Evolutionary conservation across 2,329 filamentous ascomycete genomes (phyloP).

Genomic region (Fusarium sp.): DNA sequence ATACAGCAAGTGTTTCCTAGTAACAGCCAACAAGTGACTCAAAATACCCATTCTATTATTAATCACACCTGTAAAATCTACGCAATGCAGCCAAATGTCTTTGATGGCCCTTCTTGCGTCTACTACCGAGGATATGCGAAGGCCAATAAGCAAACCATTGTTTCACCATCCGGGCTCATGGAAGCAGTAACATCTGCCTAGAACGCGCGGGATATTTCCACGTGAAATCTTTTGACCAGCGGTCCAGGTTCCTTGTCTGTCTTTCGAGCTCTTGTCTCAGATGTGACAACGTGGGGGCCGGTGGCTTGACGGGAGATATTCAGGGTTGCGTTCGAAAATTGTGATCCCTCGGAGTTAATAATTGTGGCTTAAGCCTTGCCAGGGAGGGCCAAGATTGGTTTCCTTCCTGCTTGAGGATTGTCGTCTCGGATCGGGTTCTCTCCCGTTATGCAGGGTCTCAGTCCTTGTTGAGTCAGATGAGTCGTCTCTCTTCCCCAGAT

Average conservation of each 20-base stretch:
- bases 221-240: neutral
- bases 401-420: neutral
- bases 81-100: neutral
- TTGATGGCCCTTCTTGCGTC: neutral
- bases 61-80: neutral
- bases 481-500: neutral
- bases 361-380: neutral
- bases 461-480: neutral
- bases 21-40: neutral
- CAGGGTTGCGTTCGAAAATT: neutral
- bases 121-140: neutral
- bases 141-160: neutral
- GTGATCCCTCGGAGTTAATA: neutral
- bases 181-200: neutral
- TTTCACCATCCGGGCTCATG: neutral
- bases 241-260: neutral
- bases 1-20: neutral
- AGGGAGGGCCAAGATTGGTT: neutral
- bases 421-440: neutral
- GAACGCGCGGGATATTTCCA: neutral
- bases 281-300: neutral
- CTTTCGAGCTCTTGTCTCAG: neutral
- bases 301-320: neutral
- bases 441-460: neutral
- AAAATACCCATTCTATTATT: neutral